Conservation (phyloP, 139 green algal genomes). For the Asterochloris erici region DNA sequence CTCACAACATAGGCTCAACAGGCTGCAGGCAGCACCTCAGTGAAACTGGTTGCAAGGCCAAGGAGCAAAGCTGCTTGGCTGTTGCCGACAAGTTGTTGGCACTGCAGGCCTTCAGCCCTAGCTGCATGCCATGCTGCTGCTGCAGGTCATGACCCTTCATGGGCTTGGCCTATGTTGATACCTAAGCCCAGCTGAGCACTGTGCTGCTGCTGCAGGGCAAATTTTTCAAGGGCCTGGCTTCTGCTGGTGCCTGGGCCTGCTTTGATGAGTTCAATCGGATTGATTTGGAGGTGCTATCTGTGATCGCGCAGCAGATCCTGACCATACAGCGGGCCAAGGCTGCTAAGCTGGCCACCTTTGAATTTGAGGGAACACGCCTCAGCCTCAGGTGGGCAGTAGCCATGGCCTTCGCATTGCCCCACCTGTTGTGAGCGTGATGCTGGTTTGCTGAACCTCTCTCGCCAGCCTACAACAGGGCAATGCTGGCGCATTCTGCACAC, state of each 20-base stretch:
- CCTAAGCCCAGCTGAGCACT: too few species aligned
- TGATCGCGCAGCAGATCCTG: slow-evolving; percentile 84
- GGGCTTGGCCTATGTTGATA: too few species aligned
- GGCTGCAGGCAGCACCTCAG: too few species aligned
- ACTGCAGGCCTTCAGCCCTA: too few species aligned
- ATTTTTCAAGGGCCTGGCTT: slow-evolving; percentile 79
- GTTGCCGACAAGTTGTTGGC: too few species aligned
- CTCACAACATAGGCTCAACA: too few species aligned
- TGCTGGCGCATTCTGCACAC: too few species aligned
- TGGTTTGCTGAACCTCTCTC: not conserved
- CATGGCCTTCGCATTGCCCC: not conserved
- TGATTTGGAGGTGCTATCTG: slow-evolving; percentile 76
- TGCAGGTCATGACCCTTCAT: too few species aligned
- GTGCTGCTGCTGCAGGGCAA: slow-evolving; percentile 36
- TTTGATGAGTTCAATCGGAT: slow-evolving; percentile 85
- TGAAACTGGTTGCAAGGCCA: too few species aligned
- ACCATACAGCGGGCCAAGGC: slow-evolving; percentile 82
- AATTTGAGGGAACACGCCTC: slow-evolving; percentile 80
- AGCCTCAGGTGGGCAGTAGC: slow-evolving; percentile 30
- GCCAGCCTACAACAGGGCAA: too few species aligned
- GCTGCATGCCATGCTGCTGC: too few species aligned
- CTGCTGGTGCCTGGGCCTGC: slow-evolving; percentile 68
- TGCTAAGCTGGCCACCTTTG: slow-evolving; percentile 62
- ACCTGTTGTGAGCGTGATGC: not conserved
- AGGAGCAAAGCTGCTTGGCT: too few species aligned